These are phyloP conservation scores for Rhodomyrtus psidioides DNA, from an alignment of 441 rosid genomes.

Conservation along the genomic window DNA sequence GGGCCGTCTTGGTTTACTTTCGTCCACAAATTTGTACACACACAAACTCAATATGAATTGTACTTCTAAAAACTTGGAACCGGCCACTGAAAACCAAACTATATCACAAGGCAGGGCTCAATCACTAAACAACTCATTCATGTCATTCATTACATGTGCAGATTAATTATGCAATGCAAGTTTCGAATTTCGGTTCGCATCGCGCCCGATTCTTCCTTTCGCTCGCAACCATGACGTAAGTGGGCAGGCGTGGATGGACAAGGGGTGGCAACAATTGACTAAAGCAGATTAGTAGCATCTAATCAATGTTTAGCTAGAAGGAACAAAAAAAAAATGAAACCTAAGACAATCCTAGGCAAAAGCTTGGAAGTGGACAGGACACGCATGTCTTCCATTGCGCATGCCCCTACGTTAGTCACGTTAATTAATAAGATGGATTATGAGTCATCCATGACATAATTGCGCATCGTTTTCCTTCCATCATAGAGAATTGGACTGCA, in stretches of 20 bases:
- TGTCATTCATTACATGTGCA: neutral
- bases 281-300: neutral
- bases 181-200: neutral
- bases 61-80: neutral
- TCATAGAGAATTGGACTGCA: neutral
- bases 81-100: too few species aligned
- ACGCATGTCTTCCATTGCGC: neutral
- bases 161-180: too few species aligned
- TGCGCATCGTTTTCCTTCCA: neutral
- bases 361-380: neutral
- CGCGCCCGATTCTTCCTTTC: neutral
- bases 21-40: too few species aligned
- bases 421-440: neutral
- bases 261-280: neutral
- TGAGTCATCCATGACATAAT: neutral
- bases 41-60: neutral
- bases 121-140: too few species aligned
- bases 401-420: neutral
- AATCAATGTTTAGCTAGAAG: neutral
- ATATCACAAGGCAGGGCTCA: neutral
- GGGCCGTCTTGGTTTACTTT: too few species aligned
- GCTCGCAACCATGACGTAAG: neutral
- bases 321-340: neutral
- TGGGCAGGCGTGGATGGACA: neutral
- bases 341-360: neutral